Evolutionary conservation across 2,329 filamentous ascomycete species (phyloP), one percentile per base, ranked within the genome.

Genomic region (Anthostomella pinea): DNA sequence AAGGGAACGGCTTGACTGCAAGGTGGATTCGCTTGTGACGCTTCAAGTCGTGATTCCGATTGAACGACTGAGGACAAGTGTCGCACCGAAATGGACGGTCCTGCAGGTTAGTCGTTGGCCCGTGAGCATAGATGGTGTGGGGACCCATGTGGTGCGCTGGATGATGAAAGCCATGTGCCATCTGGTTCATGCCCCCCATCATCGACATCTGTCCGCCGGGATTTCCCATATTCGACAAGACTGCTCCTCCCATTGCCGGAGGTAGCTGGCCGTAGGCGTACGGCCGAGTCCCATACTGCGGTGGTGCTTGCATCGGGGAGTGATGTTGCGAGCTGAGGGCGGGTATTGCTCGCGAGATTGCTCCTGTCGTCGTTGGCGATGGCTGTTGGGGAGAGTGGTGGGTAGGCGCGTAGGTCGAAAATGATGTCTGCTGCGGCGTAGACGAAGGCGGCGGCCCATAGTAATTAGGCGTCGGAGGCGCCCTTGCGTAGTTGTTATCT

Each of bases 31-130:
- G 73, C 71, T 95, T 95, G 63, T 98, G 93, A 33, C 93, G 78
- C 67, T 98, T 98, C 52, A 97, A 65, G 57, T 97, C 93, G 58
- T 97, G 93, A 49, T 97, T 97, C 4, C 93, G 76, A 62, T 95
- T 97, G 68, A 98, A 98, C 23, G 87, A 90, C 60, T 95, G 88
- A 1, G 86, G 80, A 57, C 93, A 98, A 58, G 86, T 77, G 52
- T 97, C 89, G 60, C 93, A 98, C 64, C 90, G 90, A 71, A 95
- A 97, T 0, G 93, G 93, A 5, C 91, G 80, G 51, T 97, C 91
- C 38, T 85, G 83, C 18, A 68, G 66, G 6, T 61, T 51, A 14
- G 54, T 51, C 11, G 75, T 71, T 39, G 76, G 76, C 8, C 69
- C 66, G 10, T 69, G 68, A 14, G 64, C 60, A 41, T 87, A 86